Conservation (phyloP, 2,329 filamentous ascomycete species). For the Ophiocordyceps camponoti-floridani region DNA sequence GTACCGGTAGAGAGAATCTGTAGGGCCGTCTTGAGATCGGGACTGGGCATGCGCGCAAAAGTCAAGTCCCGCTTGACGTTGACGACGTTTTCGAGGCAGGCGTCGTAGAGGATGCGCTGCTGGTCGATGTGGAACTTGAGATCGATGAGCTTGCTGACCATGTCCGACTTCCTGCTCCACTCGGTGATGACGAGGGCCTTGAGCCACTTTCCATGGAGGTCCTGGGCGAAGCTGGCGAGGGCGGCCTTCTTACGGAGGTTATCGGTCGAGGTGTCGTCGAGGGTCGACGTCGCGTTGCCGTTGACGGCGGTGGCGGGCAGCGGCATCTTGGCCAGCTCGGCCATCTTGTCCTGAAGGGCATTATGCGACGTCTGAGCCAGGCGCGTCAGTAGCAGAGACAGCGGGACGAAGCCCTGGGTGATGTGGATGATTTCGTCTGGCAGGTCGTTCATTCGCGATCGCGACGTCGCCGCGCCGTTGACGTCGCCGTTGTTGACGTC, state of each 20-base stretch:
- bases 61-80: constrained; percentile 57
- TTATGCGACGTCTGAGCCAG: constrained; percentile 73
- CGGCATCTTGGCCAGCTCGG: constrained; percentile 51
- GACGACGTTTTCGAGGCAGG: constrained; percentile 43
- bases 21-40: constrained; percentile 78
- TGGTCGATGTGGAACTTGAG: constrained; percentile 56
- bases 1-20: constrained; percentile 67
- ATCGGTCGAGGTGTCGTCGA: constrained; percentile 41
- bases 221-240: constrained; percentile 62
- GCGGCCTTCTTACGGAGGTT: constrained; percentile 61
- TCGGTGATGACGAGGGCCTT: constrained; percentile 81
- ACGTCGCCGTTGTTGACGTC: background rate
- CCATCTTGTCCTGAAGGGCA: constrained; percentile 51
- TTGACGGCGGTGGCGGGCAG: constrained; percentile 32
- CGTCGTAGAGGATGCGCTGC: constrained; percentile 41
- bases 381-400: constrained; percentile 58
- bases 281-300: constrained; percentile 21
- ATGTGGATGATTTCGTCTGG: constrained; percentile 53
- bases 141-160: constrained; percentile 78
- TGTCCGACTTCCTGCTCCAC: constrained; percentile 66
- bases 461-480: background rate
- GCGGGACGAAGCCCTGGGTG: constrained; percentile 55
- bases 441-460: constrained; percentile 31
- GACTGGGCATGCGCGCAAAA: constrained; percentile 63
- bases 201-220: constrained; percentile 72